Evolutionary conservation across 208 protist species (phyloP).

Genomic region (Wallacemonas sp.): DNA sequence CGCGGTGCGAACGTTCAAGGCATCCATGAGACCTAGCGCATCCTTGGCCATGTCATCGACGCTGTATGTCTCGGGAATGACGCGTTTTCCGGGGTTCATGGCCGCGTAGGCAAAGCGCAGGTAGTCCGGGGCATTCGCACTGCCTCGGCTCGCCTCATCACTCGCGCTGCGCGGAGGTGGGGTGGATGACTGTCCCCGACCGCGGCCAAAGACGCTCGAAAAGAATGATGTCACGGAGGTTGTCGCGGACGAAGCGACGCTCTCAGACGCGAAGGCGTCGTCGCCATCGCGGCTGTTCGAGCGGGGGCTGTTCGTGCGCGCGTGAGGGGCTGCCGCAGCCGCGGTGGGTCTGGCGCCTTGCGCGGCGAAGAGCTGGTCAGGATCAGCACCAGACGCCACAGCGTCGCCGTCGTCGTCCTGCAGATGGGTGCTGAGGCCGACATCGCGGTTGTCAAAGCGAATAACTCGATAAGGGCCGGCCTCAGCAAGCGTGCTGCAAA

Average conservation of each 20-base stretch:
- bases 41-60: conserved; percentile 66
- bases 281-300: too few relatives aligned
- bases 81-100: conserved; percentile 28
- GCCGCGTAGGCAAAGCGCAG: conserved; percentile 17
- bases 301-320: too few relatives aligned
- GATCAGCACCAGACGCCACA: not conserved
- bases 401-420: conserved; percentile 13
- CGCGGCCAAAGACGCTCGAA: not conserved
- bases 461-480: conserved; percentile 51
- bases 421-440: conserved; percentile 76
- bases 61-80: conserved; percentile 41
- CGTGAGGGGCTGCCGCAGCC: not conserved
- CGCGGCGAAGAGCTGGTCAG: not conserved
- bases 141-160: not conserved
- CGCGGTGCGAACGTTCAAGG: conserved; percentile 28
- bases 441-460: conserved; percentile 78
- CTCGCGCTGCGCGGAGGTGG: not conserved
- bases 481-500: conserved; percentile 38
- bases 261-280: too few relatives aligned
- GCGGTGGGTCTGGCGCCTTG: too few relatives aligned
- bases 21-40: conserved; percentile 51
- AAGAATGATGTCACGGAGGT: not conserved
- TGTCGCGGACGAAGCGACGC: not conserved
- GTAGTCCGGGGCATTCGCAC: conserved; percentile 1
- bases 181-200: not conserved